A percentile compares a stretch with the other conserved stretches of the same genome.
Conservation (phyloP, 306 rosid species). For the Fragaria ananassa region DNA sequence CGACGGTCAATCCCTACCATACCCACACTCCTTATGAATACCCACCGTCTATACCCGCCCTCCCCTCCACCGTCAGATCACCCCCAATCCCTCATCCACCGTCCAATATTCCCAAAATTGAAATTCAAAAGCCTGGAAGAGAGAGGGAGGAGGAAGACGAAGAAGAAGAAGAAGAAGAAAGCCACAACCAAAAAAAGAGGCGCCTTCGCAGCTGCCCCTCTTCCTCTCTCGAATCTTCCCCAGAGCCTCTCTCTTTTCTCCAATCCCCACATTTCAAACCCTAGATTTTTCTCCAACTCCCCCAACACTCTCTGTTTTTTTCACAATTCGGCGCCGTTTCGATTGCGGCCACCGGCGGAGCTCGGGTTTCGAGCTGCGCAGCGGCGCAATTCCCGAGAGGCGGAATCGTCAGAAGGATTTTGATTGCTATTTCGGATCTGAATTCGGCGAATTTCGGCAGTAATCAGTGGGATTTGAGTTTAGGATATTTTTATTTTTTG, state of each 20-base stretch:
- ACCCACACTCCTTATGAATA: slow-evolving; percentile 43
- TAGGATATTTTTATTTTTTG: neutral
- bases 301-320: neutral
- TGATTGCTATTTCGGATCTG: slow-evolving; percentile 8
- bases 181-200: slow-evolving; percentile 10
- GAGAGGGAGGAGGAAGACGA: slow-evolving; percentile 82
- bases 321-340: slow-evolving; percentile 28
- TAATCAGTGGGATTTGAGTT: slow-evolving; percentile 38
- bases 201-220: slow-evolving; percentile 27
- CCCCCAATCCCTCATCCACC: slow-evolving; percentile 39
- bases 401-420: neutral
- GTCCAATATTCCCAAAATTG: slow-evolving; percentile 70
- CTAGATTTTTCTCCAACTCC: neutral
- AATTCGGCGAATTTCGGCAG: slow-evolving; percentile 2
- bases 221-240: slow-evolving; percentile 13
- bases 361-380: slow-evolving; percentile 42
- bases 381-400: slow-evolving; percentile 8
- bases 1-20: neutral
- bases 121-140: slow-evolving; percentile 88
- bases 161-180: slow-evolving; percentile 1
- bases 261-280: slow-evolving; percentile 3
- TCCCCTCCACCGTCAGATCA: slow-evolving; percentile 42
- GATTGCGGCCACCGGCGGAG: slow-evolving; percentile 29
- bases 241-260: slow-evolving; percentile 20
- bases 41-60: slow-evolving; percentile 32